Evolutionary conservation across 2,329 filamentous ascomycete species (phyloP).

Genomic region (Ophiocordyceps sinensis): DNA sequence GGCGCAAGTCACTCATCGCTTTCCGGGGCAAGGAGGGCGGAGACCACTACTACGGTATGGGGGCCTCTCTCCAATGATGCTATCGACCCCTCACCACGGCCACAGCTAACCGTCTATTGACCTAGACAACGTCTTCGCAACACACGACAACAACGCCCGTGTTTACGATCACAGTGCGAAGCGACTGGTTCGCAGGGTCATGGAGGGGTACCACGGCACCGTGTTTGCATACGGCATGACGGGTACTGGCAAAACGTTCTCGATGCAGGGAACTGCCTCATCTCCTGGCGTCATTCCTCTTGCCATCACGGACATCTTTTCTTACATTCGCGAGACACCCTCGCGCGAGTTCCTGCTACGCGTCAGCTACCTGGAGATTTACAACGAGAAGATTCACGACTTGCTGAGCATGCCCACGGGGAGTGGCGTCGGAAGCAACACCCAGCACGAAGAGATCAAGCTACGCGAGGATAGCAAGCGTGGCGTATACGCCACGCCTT

Average conservation of each 20-base stretch:
- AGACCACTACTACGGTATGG: constrained; percentile 79
- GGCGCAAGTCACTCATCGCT: constrained; percentile 64
- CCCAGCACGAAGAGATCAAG: constrained; percentile 82
- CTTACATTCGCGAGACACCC: constrained; percentile 93
- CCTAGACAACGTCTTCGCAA: constrained; percentile 88
- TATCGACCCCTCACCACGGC: background rate
- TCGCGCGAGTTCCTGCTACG: constrained; percentile 86
- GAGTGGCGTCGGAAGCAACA: constrained; percentile 35
- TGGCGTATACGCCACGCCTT: constrained; percentile 86
- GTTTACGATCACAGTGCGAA: constrained; percentile 94
- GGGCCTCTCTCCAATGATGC: background rate
- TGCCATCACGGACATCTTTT: constrained; percentile 97
- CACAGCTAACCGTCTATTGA: constrained; percentile 8
- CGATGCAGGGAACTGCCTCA: constrained; percentile 94
- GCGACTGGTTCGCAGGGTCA: constrained; percentile 83
- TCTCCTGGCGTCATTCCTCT: constrained; percentile 94
- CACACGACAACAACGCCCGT: constrained; percentile 82
- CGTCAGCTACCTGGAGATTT: constrained; percentile 97
- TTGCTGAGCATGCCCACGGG: constrained; percentile 62
- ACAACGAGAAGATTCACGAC: constrained; percentile 96
- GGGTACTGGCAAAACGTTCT: constrained; percentile 96
- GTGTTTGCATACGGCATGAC: constrained; percentile 99
- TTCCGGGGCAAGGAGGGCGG: constrained; percentile 83
- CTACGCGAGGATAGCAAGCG: constrained; percentile 90
- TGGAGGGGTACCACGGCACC: constrained; percentile 98